Conservation (phyloP, 805 yeast species). For the Sugiyamaella marilandica region DNA sequence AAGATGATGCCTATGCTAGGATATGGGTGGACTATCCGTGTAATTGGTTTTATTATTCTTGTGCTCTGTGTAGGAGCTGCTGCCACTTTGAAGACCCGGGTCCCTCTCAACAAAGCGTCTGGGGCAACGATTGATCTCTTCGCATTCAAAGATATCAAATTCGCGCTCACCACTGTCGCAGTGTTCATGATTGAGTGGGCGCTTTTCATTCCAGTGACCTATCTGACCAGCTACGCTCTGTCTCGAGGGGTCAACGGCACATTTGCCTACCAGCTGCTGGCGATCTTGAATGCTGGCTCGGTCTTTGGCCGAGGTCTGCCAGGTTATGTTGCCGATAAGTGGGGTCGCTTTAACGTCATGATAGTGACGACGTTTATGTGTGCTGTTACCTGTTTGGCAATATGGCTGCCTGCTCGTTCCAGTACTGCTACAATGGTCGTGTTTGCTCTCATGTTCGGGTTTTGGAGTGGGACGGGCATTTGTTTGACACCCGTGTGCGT, state of each 20-base stretch:
- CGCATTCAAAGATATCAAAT: constrained; percentile 28
- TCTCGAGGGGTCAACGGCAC: constrained; percentile 20
- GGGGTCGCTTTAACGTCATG: constrained; percentile 58
- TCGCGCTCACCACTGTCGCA: constrained; percentile 28
- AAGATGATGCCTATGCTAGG: constrained; percentile 46
- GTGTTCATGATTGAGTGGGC: constrained; percentile 45
- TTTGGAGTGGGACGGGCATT: constrained; percentile 56
- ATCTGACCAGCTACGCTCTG: constrained; percentile 51
- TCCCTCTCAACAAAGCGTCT: constrained; percentile 22
- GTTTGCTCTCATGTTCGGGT: constrained; percentile 53
- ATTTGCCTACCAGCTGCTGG: constrained; percentile 37
- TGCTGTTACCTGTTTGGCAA: constrained; percentile 43
- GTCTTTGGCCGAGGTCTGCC: constrained; percentile 53
- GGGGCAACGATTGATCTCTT: constrained; percentile 28
- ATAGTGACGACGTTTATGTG: constrained; percentile 42
- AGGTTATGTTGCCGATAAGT: constrained; percentile 48
- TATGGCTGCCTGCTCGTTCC: constrained; percentile 64
- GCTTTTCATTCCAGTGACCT: constrained; percentile 48
- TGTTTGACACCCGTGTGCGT: constrained; percentile 66
- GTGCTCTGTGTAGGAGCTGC: constrained; percentile 31
- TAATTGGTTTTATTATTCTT: constrained; percentile 36
- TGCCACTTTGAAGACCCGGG: constrained; percentile 36
- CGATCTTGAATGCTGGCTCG: constrained; percentile 46
- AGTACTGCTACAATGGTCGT: constrained; percentile 41
- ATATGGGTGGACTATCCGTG: constrained; percentile 56